Conservation (phyloP, 495 filamentous ascomycete species). For the Penicillium samsonianum region DNA sequence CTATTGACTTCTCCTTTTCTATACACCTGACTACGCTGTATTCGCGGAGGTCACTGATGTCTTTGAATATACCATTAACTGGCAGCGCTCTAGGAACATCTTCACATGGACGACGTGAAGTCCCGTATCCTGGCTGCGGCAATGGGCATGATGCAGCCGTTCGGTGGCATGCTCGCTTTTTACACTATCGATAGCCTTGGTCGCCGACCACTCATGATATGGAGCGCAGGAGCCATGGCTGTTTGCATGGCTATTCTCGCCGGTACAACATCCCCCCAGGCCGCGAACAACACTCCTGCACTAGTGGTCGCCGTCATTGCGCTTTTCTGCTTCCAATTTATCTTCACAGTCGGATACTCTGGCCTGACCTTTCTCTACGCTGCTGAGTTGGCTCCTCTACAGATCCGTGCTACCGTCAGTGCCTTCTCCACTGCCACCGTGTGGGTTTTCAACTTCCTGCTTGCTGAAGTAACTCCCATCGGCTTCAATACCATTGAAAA, state of each 20-base stretch:
- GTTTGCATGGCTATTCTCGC: constrained; percentile 59
- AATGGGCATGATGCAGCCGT: constrained; percentile 73
- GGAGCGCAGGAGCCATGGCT: constrained; percentile 54
- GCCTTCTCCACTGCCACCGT: not conserved
- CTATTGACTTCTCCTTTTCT: no score
- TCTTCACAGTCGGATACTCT: constrained; percentile 52
- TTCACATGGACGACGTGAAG: constrained; percentile 67
- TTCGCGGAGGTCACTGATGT: no score
- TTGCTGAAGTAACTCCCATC: not conserved
- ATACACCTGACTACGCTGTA: no score
- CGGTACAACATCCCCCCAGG: constrained; percentile 46
- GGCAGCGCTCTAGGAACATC: constrained; percentile 42
- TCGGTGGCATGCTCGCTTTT: constrained; percentile 72
- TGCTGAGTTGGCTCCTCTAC: constrained; percentile 56
- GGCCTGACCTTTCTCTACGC: constrained; percentile 67
- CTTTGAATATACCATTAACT: no score
- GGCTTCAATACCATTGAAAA: not conserved
- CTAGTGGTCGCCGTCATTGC: constrained; percentile 45
- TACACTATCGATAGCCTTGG: constrained; percentile 75
- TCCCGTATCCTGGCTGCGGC: constrained; percentile 76
- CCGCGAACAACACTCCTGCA: constrained; percentile 30
- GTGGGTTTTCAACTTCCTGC: not conserved
- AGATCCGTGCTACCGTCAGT: not conserved
- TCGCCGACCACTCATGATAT: constrained; percentile 65
- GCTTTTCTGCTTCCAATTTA: constrained; percentile 45